Evolutionary conservation across 208 protist genomes (phyloP).

Genomic region (Perkinsela sp.): DNA sequence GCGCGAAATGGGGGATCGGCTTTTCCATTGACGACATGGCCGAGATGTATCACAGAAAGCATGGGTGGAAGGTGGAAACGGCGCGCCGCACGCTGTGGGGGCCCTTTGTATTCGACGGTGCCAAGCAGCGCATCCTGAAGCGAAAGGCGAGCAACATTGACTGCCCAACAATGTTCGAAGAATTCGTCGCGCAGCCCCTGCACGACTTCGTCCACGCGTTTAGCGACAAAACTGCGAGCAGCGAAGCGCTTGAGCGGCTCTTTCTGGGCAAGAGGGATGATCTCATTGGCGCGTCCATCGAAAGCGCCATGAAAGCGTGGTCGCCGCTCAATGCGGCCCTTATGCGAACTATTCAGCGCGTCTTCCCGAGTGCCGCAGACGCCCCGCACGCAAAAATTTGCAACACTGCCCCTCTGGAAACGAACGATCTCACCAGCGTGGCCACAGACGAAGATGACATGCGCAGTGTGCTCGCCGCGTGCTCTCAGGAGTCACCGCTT

Average conservation of each 20-base stretch:
- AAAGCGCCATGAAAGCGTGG: neutral
- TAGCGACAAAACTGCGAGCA: neutral
- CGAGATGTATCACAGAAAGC: conserved; percentile 10
- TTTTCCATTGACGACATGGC: conserved; percentile 19
- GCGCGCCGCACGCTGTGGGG: neutral
- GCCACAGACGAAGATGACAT: too few relatives aligned
- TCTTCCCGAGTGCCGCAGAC: neutral
- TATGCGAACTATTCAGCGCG: neutral
- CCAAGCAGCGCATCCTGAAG: neutral
- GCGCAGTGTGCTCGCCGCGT: too few relatives aligned
- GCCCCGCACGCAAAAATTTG: too few relatives aligned
- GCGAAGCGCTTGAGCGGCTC: neutral
- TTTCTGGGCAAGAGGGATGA: neutral
- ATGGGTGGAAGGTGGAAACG: neutral
- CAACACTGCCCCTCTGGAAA: too few relatives aligned
- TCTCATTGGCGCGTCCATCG: neutral
- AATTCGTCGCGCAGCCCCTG: neutral
- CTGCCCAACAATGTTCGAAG: neutral
- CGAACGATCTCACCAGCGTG: too few relatives aligned
- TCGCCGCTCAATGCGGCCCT: neutral
- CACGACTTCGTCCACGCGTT: neutral
- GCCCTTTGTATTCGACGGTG: neutral
- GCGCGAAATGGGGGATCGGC: conserved; percentile 12
- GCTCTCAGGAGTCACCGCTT: too few relatives aligned
- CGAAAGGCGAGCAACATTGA: neutral